Percentiles rank a stretch among this genome's conserved stretches.
Evolutionary conservation across 352 stramenopile genomes (phyloP).

Genomic region (Pythium sp.): DNA sequence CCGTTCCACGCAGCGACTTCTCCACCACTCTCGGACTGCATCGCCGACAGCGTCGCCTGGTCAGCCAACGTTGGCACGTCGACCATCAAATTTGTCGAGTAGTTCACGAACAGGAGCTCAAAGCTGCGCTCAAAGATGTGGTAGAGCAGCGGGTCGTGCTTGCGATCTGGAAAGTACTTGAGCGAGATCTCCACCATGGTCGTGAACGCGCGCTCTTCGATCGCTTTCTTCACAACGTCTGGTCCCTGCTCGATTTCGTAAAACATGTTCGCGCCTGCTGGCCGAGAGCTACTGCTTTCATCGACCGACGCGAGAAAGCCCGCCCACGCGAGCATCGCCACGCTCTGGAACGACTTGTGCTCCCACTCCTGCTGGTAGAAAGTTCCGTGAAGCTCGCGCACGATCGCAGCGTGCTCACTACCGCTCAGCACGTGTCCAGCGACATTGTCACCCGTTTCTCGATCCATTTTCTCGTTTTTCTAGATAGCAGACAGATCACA

Average conservation of each 20-base stretch:
- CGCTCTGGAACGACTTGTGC: constrained; percentile 62
- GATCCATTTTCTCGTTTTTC: constrained; percentile 59
- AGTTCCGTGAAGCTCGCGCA: constrained; percentile 59
- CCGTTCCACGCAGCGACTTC: constrained; percentile 60
- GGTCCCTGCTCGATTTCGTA: constrained; percentile 45
- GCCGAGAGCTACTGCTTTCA: constrained; percentile 26
- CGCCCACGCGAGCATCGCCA: constrained; percentile 76
- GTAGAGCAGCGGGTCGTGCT: constrained; percentile 69
- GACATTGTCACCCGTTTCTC: constrained; percentile 52
- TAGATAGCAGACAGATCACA: constrained; percentile 13
- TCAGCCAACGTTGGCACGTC: constrained; percentile 73
- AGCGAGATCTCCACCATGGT: constrained; percentile 67
- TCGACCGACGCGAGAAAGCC: constrained; percentile 42
- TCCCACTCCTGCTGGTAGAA: constrained; percentile 71
- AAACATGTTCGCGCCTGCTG: constrained; percentile 40
- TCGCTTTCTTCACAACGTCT: constrained; percentile 65
- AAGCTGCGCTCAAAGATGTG: constrained; percentile 70
- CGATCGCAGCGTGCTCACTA: constrained; percentile 43
- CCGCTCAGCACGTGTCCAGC: constrained; percentile 35
- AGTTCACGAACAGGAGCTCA: constrained; percentile 65
- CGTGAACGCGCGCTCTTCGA: constrained; percentile 66
- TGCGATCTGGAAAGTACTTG: constrained; percentile 72
- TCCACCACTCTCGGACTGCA: constrained; percentile 61
- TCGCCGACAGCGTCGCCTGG: constrained; percentile 56
- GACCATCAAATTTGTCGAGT: constrained; percentile 79